Percentiles rank a stretch among this genome's conserved stretches.
Conservation (phyloP, 1,139 yeast genomes). For the Saccharomycopsis hybrid region DNA sequence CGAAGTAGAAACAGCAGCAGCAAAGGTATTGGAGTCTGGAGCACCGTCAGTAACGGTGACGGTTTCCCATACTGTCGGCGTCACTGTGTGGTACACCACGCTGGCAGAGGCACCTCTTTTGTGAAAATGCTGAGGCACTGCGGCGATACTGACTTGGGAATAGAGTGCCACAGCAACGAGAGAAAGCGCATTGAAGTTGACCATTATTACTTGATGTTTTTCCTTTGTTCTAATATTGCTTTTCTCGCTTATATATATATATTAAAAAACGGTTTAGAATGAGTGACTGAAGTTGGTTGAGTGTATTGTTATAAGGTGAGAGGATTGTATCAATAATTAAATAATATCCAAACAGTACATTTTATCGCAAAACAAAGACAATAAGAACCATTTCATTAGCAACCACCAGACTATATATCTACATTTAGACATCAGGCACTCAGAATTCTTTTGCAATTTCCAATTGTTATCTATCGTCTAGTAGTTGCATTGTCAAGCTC, state of each 20-base stretch:
- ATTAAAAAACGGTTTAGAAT: not conserved
- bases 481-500: too few species aligned
- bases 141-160: not conserved
- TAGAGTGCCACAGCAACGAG: not conserved
- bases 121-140: not conserved
- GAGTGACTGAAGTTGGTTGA: too few species aligned
- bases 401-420: too few species aligned
- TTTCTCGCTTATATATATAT: not conserved
- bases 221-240: not conserved
- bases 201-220: not conserved
- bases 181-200: not conserved
- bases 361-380: too few species aligned
- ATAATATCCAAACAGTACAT: too few species aligned
- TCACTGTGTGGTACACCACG: constrained; percentile 5
- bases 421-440: too few species aligned
- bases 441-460: too few species aligned
- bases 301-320: too few species aligned
- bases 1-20: constrained; percentile 2
- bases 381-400: too few species aligned
- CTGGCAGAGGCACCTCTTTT: not conserved
- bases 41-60: constrained; percentile 8
- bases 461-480: too few species aligned
- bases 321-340: too few species aligned
- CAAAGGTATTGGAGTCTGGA: not conserved
- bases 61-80: constrained; percentile 11